Percentiles rank a stretch among this genome's conserved stretches.
phyloP scores from a whole-genome alignment of 257 asterid genomes.

The Forsythia viridissima region DNA sequence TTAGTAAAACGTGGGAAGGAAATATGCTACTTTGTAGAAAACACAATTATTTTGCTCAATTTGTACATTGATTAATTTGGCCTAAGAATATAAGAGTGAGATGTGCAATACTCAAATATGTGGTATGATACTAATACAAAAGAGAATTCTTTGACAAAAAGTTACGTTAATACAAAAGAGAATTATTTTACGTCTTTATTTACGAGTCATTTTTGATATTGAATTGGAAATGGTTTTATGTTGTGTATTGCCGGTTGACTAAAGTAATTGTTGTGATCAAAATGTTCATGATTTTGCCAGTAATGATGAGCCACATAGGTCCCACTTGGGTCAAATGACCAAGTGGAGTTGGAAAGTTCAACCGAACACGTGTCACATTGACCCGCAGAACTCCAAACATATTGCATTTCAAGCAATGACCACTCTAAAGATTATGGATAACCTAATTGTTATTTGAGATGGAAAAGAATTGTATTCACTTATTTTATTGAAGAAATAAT shows the following conservation, averaged over 20 bases:
- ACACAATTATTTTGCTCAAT: background rate
- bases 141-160: background rate
- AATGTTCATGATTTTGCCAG: background rate
- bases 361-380: background rate
- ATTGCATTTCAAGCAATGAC: background rate
- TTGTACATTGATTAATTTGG: background rate
- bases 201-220: background rate
- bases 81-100: background rate
- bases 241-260: too few relatives aligned
- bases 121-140: background rate
- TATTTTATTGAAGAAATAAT: too few relatives aligned
- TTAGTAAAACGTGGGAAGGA: background rate
- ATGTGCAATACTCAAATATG: background rate
- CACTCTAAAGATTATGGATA: background rate
- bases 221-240: background rate
- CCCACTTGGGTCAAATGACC: background rate
- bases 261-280: background rate
- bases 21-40: background rate
- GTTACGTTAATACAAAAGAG: background rate
- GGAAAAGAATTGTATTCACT: too few relatives aligned
- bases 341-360: background rate
- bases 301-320: conserved; percentile 1
- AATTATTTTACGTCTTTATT: background rate
- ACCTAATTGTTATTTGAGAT: background rate
- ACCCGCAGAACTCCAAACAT: background rate